These are phyloP conservation scores for Solanum arcanum DNA, from an alignment of 257 asterid species.

Conservation along the genomic window DNA sequence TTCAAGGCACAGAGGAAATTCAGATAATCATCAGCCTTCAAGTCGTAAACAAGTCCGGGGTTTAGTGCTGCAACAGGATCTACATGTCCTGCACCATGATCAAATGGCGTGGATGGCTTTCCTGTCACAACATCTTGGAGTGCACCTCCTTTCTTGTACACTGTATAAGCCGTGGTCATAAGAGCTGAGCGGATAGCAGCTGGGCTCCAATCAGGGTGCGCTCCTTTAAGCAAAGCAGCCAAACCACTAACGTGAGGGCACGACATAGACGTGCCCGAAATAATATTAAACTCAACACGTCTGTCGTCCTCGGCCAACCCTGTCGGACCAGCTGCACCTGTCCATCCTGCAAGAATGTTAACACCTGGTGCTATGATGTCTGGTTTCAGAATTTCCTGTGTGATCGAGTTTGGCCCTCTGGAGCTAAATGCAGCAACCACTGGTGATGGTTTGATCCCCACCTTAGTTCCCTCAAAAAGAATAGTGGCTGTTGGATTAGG, in stretches of 20 bases:
- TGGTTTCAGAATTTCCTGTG: constrained; percentile 53
- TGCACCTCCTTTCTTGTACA: constrained; percentile 29
- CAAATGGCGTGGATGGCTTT: constrained; percentile 37
- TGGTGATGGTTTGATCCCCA: constrained; percentile 59
- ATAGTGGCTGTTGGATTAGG: constrained; percentile 26
- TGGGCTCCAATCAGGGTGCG: constrained; percentile 60
- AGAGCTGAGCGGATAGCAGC: constrained; percentile 53
- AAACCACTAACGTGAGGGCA: constrained; percentile 55
- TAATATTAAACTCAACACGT: constrained; percentile 36
- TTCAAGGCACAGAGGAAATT: constrained; percentile 47
- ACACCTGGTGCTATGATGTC: constrained; percentile 61
- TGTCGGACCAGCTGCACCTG: constrained; percentile 38
- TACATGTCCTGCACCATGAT: constrained; percentile 56
- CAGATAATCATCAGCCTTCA: constrained; percentile 32
- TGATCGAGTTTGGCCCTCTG: constrained; percentile 46
- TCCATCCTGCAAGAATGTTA: constrained; percentile 48
- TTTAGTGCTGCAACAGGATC: constrained; percentile 44
- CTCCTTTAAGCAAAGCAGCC: constrained; percentile 48
- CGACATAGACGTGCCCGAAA: constrained; percentile 63
- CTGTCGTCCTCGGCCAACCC: constrained; percentile 32
- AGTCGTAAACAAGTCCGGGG: constrained; percentile 50
- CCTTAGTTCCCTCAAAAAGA: constrained; percentile 43
- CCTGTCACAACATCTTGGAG: constrained; percentile 38
- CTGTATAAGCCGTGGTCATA: constrained; percentile 54
- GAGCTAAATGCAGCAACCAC: constrained; percentile 66